Evolutionary conservation across 345 rosid species (phyloP).

Genomic region (Capsella bursapastoris): DNA sequence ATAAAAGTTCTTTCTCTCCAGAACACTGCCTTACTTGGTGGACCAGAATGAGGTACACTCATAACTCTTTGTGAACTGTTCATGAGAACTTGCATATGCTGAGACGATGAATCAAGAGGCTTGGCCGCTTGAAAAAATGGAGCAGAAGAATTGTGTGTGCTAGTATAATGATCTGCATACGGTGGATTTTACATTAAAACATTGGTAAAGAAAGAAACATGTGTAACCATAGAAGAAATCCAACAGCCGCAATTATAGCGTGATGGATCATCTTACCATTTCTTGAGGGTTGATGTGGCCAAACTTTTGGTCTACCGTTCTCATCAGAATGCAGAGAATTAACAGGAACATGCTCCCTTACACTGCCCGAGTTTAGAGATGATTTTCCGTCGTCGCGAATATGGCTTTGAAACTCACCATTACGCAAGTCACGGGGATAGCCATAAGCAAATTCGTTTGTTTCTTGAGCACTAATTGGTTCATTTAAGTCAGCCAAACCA

Average conservation of each 20-base stretch:
- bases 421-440: conserved; percentile 35
- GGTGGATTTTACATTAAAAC: conserved; percentile 10
- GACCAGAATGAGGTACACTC: conserved; percentile 51
- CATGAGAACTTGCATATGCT: conserved; percentile 35
- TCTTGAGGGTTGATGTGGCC: conserved; percentile 37
- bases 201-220: not conserved
- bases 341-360: conserved; percentile 46
- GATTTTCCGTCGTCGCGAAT: conserved; percentile 46
- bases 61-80: conserved; percentile 57
- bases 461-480: conserved; percentile 55
- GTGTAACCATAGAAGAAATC: not conserved
- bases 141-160: conserved; percentile 34
- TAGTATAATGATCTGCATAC: conserved; percentile 42
- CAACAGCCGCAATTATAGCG: conserved; percentile 10
- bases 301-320: conserved; percentile 42
- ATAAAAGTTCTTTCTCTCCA: conserved; percentile 58
- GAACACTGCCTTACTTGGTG: conserved; percentile 55
- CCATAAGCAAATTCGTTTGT: conserved; percentile 45
- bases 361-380: conserved; percentile 43
- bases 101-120: conserved; percentile 24
- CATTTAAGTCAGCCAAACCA: conserved; percentile 56
- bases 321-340: conserved; percentile 45
- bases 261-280: conserved; percentile 35
- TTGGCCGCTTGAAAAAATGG: conserved; percentile 40
- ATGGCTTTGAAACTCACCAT: conserved; percentile 48